Conservation (phyloP, 2,329 filamentous ascomycete genomes). For the Penicillium sp. region DNA sequence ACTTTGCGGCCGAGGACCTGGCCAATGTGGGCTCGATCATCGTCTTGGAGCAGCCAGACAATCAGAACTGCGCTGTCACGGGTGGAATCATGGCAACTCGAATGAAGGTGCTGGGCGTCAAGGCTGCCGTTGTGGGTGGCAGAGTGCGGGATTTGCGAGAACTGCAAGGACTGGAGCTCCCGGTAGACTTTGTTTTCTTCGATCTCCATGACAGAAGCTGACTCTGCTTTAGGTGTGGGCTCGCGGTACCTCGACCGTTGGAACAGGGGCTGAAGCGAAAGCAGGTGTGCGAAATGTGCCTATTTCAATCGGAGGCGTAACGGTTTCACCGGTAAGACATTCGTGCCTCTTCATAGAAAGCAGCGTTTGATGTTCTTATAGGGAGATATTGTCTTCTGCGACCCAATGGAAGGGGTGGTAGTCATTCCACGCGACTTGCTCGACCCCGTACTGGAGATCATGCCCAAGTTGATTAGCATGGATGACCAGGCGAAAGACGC, state of each 20-base stretch:
- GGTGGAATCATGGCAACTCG: constrained; percentile 74
- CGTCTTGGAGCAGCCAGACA: constrained; percentile 63
- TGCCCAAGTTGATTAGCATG: constrained; percentile 53
- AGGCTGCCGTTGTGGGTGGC: constrained; percentile 65
- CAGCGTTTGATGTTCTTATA: constrained; percentile 6
- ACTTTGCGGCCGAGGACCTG: constrained; percentile 17
- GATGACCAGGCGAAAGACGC: constrained; percentile 64
- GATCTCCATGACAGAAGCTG: background rate
- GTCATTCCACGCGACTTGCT: constrained; percentile 63
- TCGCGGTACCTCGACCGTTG: constrained; percentile 44
- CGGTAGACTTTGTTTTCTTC: constrained; percentile 45
- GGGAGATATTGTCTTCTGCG: constrained; percentile 69
- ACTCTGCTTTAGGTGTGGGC: constrained; percentile 43
- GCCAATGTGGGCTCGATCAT: constrained; percentile 59
- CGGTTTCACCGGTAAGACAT: constrained; percentile 39
- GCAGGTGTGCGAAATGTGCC: constrained; percentile 42
- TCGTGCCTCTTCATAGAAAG: background rate
- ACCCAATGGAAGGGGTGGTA: constrained; percentile 67
- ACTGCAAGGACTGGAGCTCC: constrained; percentile 54
- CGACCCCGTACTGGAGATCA: constrained; percentile 58
- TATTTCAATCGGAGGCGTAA: constrained; percentile 42
- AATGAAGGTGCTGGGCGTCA: constrained; percentile 61
- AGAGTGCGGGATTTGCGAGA: constrained; percentile 65
- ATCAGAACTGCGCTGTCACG: constrained; percentile 66
- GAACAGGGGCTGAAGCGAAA: constrained; percentile 46